Base-by-base conservation (phyloP, 345 rosid genomes). In the Kernera saxatilis region DNA sequence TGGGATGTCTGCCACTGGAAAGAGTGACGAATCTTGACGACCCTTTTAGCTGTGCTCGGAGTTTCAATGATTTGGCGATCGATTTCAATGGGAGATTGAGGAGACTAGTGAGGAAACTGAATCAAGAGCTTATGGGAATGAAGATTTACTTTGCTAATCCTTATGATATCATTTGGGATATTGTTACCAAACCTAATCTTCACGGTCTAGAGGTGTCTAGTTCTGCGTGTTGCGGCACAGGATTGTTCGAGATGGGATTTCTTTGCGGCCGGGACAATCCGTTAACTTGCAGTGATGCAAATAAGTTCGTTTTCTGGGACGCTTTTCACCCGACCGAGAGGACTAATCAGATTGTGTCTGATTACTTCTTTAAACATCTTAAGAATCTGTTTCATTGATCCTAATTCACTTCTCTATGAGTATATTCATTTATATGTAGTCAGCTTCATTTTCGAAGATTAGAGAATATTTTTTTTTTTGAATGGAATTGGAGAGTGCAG, bases 191-290 rank as follows among this genome's bases (percentile, higher is more conserved):
- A 25, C 86, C 92, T 41, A 43, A 63, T 19, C 18, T 19, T 5
- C 85, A 71, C 17, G 96, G 92, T 84, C 75, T 86, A 32, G 86
- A 88, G 62, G 78, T 71, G 15, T 66, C 85, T 37, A 77, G 70
- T 44, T 64, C 67, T 26, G 92, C 85, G 14, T 86, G 95, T 59
- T 86, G 92, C 18, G 85, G 84, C 2, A 82, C 95, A 0, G 92
- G 95, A 41, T 59, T 78, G 70, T 86, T 81, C 36, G 95, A 89
- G 80, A 86, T 86, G 86, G 83, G 92, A 1, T 85, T 79, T 36
- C 71, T 84, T 9, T 89, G 95, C 77, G 68, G 63, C 17, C 59
- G 10, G 8, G 44, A 73, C 18, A 73, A 73, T 64, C 74, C 73
- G 8, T 35, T 79, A 32, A 75, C 95, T 17, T 89, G 95, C 33